Percentiles rank a stretch among this genome's conserved stretches.
Evolutionary conservation across 1,284 basidiomycete species (phyloP).

Genomic region (Sporisorium graminicola): DNA sequence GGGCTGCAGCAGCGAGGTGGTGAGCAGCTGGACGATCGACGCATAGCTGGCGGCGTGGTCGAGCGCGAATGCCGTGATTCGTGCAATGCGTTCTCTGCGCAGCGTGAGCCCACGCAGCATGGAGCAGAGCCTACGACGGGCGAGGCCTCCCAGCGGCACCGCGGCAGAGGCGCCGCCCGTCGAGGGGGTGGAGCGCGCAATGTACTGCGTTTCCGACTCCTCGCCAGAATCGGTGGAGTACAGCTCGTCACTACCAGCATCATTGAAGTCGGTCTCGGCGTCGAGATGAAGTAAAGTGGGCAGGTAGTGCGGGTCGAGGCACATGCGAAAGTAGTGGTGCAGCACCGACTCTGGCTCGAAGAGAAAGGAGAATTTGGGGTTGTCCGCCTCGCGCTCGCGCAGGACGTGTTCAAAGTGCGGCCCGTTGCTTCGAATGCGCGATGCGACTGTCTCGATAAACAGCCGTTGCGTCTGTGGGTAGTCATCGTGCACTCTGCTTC

Average conservation of each 20-base stretch:
- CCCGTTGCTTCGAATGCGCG: conserved; percentile 85
- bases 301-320: conserved; percentile 77
- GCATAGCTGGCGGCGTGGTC: conserved; percentile 83
- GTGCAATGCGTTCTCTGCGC: conserved; percentile 87
- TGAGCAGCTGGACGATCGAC: conserved; percentile 71
- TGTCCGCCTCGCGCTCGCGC: conserved; percentile 81
- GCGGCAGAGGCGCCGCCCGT: conserved; percentile 74
- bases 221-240: conserved; percentile 96
- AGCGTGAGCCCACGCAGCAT: conserved; percentile 89
- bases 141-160: conserved; percentile 77
- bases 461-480: conserved; percentile 74
- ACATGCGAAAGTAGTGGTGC: conserved; percentile 82
- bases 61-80: conserved; percentile 94
- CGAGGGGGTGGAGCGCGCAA: conserved; percentile 77
- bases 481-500: conserved; percentile 1
- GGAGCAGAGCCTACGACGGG: conserved; percentile 84
- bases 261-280: conserved; percentile 7
- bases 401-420: conserved; percentile 81
- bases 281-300: conserved; percentile 44
- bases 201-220: conserved; percentile 86
- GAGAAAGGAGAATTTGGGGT: conserved; percentile 85
- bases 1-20: conserved; percentile 74
- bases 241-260: conserved; percentile 70
- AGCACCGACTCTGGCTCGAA: conserved; percentile 64
- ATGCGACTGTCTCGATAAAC: conserved; percentile 81